Base-by-base conservation (phyloP, 176 grass and related monocot species). In the Raddia guianensis region DNA sequence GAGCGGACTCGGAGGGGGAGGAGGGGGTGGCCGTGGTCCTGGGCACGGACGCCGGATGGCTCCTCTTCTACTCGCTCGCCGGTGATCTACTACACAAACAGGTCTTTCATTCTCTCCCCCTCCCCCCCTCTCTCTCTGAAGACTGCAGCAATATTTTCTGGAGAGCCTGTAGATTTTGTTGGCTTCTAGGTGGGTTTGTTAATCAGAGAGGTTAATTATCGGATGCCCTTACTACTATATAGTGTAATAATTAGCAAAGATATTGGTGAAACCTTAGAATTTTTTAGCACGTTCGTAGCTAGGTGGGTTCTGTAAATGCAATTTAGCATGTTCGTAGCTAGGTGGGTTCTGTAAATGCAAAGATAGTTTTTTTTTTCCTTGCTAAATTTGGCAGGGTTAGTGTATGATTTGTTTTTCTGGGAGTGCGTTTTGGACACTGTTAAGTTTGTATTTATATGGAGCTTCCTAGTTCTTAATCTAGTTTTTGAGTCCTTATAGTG, bases 51-150 rank as follows among this genome's bases (percentile, higher is more conserved):
- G 58, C 68, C 1, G 95, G 95, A 5, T 89, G 86, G 87, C 79
- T 98, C 4, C 74, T 98, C 35, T 72, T 98, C 53, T 95, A 91
- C 82, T 89, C 95, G 9, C 76, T 89, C 15, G 50, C 54, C 8
- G 92, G 92, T 42, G 84, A 95, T 72, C 92, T 98, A n/a, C 64
- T 98, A 61, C 88, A 93, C 74, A 97, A 97, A 80, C 95, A 97
- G 91, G 94, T 97, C 0, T 3, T 3, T 3, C 3, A 48, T 53
- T 56, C 42, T 33, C 50, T 49, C 37, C 32, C 75, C n/a, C 3
- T 62, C 8, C 56, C 42, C 20, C 45, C 43, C 37, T 11, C 55
- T 76, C 7, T 42, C 15, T n/a, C 4, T 34, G 6, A 11, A 11
- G 37, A 11, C 6, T 0, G 8, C 5, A 46, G 53, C 10, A 9